Base-by-base conservation (phyloP, 1,284 basidiomycete species). In the Fomitiporia mediterranea region DNA sequence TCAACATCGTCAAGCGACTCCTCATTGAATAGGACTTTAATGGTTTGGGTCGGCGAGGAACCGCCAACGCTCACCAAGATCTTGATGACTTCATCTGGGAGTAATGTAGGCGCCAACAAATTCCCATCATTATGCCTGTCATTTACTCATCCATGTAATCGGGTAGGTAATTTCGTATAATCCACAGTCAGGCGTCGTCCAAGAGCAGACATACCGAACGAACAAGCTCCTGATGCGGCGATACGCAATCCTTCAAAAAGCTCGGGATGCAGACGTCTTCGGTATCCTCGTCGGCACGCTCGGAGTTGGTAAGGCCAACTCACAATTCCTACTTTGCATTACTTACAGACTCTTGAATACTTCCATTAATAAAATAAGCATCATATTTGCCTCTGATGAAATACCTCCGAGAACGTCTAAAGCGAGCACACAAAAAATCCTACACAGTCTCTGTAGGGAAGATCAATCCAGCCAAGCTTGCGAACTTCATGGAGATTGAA, bases 381-480 rank as follows among this genome's bases (percentile, higher is more conserved):
- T 86, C 86, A 0, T 96, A 96, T 60, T 79, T 94, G 0, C 86
- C 91, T 0, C 75, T 96, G 2, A 86, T 97, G 59, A 77, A 79
- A 0, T 83, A 91, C 65, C 77, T 97, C 7, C 86, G 94, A 2
- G 67, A 72, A 9, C 72, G 86, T 13, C 78, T 98, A 46, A 70
- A 76, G 1, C 75, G 74, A 38, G 77, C 82, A 0, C 81, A 81
- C 59, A 94, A 93, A 72, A 98, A 97, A 68, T 86, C 83, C 60
- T 99, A 99, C 70, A 98, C 96, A 0, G 85, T 99, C 64, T 91
- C 86, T 49, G 96, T 99, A 0, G 97, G 97, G 30, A 94, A 98
- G 70, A 79, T 98, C 55, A 98, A 94, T 64, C 96, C 96, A 0
- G 84, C 94, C 15, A 99, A 99, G 67, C 77, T 99, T 32, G 96